Evolutionary conservation across 768 basidiomycete genomes (phyloP).

Genomic region (Hygrophorus pudorinus): DNA sequence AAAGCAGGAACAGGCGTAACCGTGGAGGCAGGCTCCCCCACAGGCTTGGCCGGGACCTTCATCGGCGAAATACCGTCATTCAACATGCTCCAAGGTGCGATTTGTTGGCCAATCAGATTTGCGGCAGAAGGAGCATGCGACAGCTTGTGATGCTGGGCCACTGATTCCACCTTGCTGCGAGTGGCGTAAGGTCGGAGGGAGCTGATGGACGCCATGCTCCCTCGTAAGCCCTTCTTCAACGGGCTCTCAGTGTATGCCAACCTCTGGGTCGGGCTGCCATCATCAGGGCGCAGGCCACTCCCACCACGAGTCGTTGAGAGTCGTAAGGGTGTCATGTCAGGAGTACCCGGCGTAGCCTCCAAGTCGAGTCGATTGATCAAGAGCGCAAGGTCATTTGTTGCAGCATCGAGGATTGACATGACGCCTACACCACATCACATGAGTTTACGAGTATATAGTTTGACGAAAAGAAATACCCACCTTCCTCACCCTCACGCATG

Average conservation of each 20-base stretch:
- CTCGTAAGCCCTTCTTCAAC: constrained; percentile 23
- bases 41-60: constrained; percentile 15
- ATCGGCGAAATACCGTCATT: constrained; percentile 5
- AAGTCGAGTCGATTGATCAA: constrained; percentile 76
- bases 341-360: constrained; percentile 61
- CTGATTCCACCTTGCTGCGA: neutral
- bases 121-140: constrained; percentile 2
- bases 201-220: constrained; percentile 29
- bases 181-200: constrained; percentile 34
- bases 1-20: constrained; percentile 10
- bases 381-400: constrained; percentile 69
- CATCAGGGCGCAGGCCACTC: constrained; percentile 17
- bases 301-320: constrained; percentile 20
- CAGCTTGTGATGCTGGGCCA: constrained; percentile 1
- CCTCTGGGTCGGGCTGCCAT: constrained; percentile 24
- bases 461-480: constrained; percentile 12
- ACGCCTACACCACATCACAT: constrained; percentile 29
- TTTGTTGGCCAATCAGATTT: constrained; percentile 13
- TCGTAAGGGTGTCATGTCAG: constrained; percentile 35
- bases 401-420: constrained; percentile 64
- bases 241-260: constrained; percentile 25
- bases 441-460: constrained; percentile 2
- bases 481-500: constrained; percentile 44
- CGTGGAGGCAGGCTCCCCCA: constrained; percentile 6
- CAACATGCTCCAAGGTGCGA: constrained; percentile 10